phyloP scores from a whole-genome alignment of 2,329 filamentous ascomycete species.

The Alternaria sp. region DNA sequence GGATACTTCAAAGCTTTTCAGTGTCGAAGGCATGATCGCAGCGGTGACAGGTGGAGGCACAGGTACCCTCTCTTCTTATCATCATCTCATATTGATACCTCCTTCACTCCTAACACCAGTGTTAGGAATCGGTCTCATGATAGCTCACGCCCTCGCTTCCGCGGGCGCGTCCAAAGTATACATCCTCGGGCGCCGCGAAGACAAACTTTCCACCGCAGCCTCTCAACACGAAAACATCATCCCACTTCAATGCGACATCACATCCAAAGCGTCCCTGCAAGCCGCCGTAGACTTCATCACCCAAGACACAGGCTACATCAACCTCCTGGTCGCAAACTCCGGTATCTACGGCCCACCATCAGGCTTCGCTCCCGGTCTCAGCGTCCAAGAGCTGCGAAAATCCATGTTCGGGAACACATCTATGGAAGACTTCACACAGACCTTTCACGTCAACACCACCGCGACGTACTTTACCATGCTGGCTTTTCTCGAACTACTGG shows the following conservation, averaged over 20 bases:
- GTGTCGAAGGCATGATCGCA: neutral
- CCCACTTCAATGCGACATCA: neutral
- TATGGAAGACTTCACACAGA: slow-evolving; percentile 34
- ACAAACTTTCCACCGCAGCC: neutral
- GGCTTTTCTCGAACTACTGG: slow-evolving; percentile 51
- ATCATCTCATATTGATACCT: neutral
- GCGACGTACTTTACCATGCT: slow-evolving; percentile 50
- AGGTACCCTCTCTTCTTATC: neutral
- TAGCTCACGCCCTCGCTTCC: neutral
- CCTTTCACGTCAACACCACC: slow-evolving; percentile 39
- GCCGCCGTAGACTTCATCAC: neutral
- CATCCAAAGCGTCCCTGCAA: neutral
- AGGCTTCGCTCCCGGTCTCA: neutral
- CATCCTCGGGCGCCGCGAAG: neutral
- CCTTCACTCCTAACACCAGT: neutral
- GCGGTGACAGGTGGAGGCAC: neutral
- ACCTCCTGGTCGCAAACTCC: neutral
- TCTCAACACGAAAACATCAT: neutral
- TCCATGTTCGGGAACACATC: neutral
- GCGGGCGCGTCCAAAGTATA: neutral
- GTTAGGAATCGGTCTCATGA: neutral
- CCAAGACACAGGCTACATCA: neutral
- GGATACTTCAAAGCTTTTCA: neutral
- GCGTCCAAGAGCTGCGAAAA: neutral
- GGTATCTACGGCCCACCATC: neutral